Conservation (phyloP, 495 filamentous ascomycete genomes). For the Penicillium longicatenatum region DNA sequence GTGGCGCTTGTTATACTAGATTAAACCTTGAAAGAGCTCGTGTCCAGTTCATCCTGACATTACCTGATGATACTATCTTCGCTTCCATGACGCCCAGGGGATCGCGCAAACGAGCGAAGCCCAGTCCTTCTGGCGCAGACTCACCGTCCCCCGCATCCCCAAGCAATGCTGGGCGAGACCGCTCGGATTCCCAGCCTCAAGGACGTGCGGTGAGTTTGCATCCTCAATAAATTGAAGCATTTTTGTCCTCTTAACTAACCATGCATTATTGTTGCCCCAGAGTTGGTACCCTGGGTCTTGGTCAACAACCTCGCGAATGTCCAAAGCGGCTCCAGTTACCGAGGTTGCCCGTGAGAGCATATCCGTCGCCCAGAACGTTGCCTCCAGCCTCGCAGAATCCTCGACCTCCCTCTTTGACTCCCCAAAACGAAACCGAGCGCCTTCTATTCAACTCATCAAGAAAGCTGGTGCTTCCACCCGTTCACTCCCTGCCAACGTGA, state of each 20-base stretch:
- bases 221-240: not conserved
- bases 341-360: conserved; percentile 79
- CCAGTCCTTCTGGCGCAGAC: conserved; percentile 52
- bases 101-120: conserved; percentile 65
- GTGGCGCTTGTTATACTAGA: conserved; percentile 23
- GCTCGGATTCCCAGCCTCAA: conserved; percentile 37
- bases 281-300: conserved; percentile 61
- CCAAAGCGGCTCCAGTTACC: conserved; percentile 71
- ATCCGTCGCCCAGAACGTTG: conserved; percentile 55
- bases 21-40: not conserved
- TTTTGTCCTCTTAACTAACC: conserved; percentile 18
- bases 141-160: conserved; percentile 33
- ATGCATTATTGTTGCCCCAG: conserved; percentile 19
- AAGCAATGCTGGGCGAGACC: conserved; percentile 34
- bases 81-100: conserved; percentile 52
- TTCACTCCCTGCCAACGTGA: conserved; percentile 50
- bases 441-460: conserved; percentile 46
- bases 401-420: conserved; percentile 35
- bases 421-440: conserved; percentile 29
- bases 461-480: conserved; percentile 43
- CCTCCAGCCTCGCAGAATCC: conserved; percentile 40
- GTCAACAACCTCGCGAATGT: conserved; percentile 57
- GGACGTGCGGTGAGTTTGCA: conserved; percentile 32
- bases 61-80: conserved; percentile 35
- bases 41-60: conserved; percentile 2